phyloP scores from a whole-genome alignment of 2,329 filamentous ascomycete species.

The Neonectria faginata region DNA sequence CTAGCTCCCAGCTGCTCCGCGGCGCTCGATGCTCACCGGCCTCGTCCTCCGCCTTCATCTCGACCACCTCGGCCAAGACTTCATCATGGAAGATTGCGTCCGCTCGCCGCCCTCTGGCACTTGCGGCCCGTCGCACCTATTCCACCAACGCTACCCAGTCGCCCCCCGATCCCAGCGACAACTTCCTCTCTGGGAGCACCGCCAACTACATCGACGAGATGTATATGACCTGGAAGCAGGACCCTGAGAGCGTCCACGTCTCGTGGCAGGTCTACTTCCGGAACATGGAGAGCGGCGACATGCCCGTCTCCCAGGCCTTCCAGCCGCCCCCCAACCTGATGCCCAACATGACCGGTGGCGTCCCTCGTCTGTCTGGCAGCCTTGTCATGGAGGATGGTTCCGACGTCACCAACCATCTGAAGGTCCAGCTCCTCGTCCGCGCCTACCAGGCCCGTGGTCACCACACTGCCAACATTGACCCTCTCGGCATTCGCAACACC shows the following conservation, averaged over 20 bases:
- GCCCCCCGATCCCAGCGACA: slow-evolving; percentile 86
- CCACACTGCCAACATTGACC: slow-evolving; percentile 98
- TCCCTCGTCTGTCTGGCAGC: slow-evolving; percentile 78
- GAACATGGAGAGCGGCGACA: slow-evolving; percentile 98
- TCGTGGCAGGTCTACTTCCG: slow-evolving; percentile 99
- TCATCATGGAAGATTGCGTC: slow-evolving; percentile 59
- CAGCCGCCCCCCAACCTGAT: slow-evolving; percentile 94
- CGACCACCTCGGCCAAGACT: slow-evolving; percentile 54
- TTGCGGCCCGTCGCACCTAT: slow-evolving; percentile 64
- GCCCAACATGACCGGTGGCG: slow-evolving; percentile 81
- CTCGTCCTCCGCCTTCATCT: slow-evolving; percentile 57
- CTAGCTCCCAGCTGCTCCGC: slow-evolving; percentile 72
- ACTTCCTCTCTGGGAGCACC: slow-evolving; percentile 95
- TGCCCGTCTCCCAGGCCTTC: slow-evolving; percentile 98
- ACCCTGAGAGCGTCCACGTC: slow-evolving; percentile 92
- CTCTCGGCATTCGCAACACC: slow-evolving; percentile 86
- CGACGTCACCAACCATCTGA: slow-evolving; percentile 94
- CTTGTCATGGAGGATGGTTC: slow-evolving; percentile 76
- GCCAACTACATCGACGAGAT: slow-evolving; percentile 99
- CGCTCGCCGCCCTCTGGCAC: slow-evolving; percentile 61
- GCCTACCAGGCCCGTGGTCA: slow-evolving; percentile 98
- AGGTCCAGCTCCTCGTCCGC: slow-evolving; percentile 96
- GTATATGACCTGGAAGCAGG: slow-evolving; percentile 97
- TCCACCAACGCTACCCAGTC: slow-evolving; percentile 65
- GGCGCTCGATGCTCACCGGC: slow-evolving; percentile 62